Percentiles rank a stretch among this genome's conserved stretches.
These are phyloP conservation scores for Colletotrichum sp. DNA, from an alignment of 2,329 filamentous ascomycete genomes.

Conservation along the genomic window DNA sequence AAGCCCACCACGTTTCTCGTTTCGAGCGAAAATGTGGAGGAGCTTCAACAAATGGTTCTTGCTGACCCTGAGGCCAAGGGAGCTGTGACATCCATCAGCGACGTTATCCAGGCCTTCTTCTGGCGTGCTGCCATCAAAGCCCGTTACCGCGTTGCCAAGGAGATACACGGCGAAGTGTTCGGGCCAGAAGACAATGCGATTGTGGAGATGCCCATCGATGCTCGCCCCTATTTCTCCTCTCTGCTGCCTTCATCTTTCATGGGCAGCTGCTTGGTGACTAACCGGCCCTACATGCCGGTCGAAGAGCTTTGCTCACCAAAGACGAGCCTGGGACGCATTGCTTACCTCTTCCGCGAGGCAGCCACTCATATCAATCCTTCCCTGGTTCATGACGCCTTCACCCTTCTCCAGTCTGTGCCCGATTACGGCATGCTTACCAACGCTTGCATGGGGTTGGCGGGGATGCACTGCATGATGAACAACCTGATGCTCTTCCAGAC, in stretches of 20 bases:
- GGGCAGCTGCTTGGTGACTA: background rate
- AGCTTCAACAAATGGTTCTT: background rate
- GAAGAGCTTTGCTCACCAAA: background rate
- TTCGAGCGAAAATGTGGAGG: background rate
- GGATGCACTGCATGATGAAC: background rate
- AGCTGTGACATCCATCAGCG: background rate
- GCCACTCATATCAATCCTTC: background rate
- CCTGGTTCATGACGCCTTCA: background rate
- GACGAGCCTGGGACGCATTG: background rate
- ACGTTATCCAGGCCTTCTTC: background rate
- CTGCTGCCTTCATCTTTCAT: background rate
- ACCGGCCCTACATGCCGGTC: background rate
- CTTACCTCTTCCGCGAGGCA: background rate
- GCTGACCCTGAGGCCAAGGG: background rate
- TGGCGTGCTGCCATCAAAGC: background rate
- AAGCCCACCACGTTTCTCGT: background rate
- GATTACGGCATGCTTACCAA: background rate
- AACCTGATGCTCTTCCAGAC: background rate
- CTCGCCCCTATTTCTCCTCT: background rate
- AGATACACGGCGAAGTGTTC: rapidly evolving
- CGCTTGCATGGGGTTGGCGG: background rate
- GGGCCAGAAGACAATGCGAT: background rate
- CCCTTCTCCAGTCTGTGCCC: background rate
- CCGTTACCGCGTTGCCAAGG: background rate
- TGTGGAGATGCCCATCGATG: background rate